Percentiles rank a stretch among this genome's conserved stretches.
phyloP scores from a whole-genome alignment of 495 filamentous ascomycete genomes.

The Hypoxylon lienhwacheense region DNA sequence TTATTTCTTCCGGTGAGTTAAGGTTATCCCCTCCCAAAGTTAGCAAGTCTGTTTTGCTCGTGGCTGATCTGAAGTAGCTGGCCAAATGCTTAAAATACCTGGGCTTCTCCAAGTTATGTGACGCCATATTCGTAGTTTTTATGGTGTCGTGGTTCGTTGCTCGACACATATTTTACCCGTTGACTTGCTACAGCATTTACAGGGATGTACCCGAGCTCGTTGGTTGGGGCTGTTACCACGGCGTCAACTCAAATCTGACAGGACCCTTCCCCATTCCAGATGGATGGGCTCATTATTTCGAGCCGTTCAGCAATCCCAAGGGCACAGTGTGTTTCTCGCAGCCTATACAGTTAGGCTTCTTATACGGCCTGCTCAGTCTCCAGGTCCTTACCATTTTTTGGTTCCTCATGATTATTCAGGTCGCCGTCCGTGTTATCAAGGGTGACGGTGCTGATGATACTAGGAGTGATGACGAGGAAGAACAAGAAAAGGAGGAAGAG shows the following conservation, averaged over 20 bases:
- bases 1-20: constrained; percentile 77
- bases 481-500: constrained; percentile 60
- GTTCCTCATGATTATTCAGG: constrained; percentile 84
- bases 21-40: not conserved
- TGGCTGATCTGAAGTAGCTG: constrained; percentile 54
- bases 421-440: constrained; percentile 73
- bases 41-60: not conserved
- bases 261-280: constrained; percentile 61
- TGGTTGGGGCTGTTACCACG: constrained; percentile 69
- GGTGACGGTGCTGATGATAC: constrained; percentile 82
- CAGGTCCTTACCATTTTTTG: constrained; percentile 81
- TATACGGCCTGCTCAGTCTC: constrained; percentile 73
- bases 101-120: constrained; percentile 72
- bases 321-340: constrained; percentile 77
- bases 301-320: constrained; percentile 67
- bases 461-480: constrained; percentile 84
- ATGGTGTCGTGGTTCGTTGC: constrained; percentile 81
- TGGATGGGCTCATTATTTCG: constrained; percentile 62
- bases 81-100: constrained; percentile 95
- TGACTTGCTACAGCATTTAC: constrained; percentile 79
- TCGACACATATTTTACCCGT: constrained; percentile 77
- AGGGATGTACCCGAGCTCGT: constrained; percentile 66
- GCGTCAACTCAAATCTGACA: constrained; percentile 49
- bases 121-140: constrained; percentile 83
- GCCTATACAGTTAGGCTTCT: constrained; percentile 71